These are phyloP conservation scores for Hygrophila difformis DNA, from an alignment of 257 asterid genomes.

Conservation along the genomic window DNA sequence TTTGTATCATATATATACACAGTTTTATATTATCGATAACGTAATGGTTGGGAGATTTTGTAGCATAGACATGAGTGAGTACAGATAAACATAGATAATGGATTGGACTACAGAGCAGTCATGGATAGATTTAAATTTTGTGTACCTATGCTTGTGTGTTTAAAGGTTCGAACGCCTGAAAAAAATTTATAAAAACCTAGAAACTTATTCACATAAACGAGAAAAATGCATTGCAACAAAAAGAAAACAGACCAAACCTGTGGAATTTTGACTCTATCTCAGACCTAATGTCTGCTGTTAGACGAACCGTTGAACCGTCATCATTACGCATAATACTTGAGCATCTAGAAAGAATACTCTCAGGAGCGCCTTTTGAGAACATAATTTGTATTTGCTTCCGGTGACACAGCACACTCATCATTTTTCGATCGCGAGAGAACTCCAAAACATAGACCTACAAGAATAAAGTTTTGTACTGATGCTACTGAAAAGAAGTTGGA, in stretches of 20 bases:
- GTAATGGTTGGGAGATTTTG: no score
- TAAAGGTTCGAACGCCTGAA: no score
- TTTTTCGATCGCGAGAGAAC: slow-evolving; percentile 97
- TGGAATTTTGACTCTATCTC: slow-evolving; percentile 71
- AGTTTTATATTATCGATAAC: no score
- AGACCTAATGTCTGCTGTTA: slow-evolving; percentile 69
- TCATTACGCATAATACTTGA: slow-evolving; percentile 78
- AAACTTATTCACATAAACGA: no score
- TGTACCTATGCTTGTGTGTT: no score
- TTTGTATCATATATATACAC: no score
- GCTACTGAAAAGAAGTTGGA: slow-evolving; percentile 5
- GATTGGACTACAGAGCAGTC: no score
- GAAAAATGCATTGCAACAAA: slow-evolving; percentile 3
- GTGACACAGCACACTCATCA: slow-evolving; percentile 99
- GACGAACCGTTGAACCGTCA: slow-evolving; percentile 74
- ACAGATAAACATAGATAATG: no score
- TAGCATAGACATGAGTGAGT: no score
- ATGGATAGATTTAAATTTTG: no score
- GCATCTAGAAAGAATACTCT: slow-evolving; percentile 88
- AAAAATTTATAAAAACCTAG: no score
- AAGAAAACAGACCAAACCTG: slow-evolving; percentile 35
- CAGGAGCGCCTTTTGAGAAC: slow-evolving; percentile 99
- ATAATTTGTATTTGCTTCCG: slow-evolving; percentile 84
- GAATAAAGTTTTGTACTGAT: slow-evolving; percentile 17
- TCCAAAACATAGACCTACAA: slow-evolving; percentile 80